Evolutionary conservation across 495 filamentous ascomycete species (phyloP).

Genomic region (Copromyces sp.): DNA sequence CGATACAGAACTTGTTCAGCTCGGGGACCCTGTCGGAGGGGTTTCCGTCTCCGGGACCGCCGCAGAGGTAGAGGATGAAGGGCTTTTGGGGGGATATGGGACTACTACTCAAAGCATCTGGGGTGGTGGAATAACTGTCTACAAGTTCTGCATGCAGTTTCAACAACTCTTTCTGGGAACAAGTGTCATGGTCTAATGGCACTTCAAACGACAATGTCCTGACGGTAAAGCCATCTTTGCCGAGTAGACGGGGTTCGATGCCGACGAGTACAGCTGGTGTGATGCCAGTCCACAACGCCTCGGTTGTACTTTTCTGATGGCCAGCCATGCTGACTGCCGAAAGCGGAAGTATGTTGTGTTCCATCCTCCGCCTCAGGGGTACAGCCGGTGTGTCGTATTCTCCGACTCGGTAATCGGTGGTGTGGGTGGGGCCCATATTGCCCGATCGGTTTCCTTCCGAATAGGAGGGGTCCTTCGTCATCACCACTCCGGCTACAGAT

Average conservation of each 20-base stretch:
- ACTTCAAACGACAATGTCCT: constrained; percentile 8
- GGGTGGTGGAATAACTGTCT: not conserved
- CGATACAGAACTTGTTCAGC: constrained; percentile 51
- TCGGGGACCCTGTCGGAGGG: constrained; percentile 47
- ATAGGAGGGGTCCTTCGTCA: not conserved
- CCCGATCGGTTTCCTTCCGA: not conserved
- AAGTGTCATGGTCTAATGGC: constrained; percentile 9
- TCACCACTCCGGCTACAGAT: not conserved
- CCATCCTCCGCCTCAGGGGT: not conserved
- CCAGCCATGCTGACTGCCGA: not conserved
- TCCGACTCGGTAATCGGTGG: not conserved
- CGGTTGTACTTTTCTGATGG: not conserved
- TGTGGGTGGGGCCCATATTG: not conserved
- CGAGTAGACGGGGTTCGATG: not conserved
- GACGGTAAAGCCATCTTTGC: not conserved
- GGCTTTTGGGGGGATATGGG: not conserved
- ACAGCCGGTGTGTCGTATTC: not conserved
- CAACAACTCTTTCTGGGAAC: not conserved
- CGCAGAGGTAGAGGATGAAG: constrained; percentile 46
- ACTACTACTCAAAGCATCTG: not conserved
- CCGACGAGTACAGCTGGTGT: not conserved
- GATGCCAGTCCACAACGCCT: not conserved
- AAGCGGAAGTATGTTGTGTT: not conserved
- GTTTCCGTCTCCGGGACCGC: constrained; percentile 65
- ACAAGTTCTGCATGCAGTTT: constrained; percentile 11